Percentiles rank a stretch among this genome's conserved stretches.
Conservation (phyloP, 352 stramenopile genomes). For the Thraustochytrium aureum region DNA sequence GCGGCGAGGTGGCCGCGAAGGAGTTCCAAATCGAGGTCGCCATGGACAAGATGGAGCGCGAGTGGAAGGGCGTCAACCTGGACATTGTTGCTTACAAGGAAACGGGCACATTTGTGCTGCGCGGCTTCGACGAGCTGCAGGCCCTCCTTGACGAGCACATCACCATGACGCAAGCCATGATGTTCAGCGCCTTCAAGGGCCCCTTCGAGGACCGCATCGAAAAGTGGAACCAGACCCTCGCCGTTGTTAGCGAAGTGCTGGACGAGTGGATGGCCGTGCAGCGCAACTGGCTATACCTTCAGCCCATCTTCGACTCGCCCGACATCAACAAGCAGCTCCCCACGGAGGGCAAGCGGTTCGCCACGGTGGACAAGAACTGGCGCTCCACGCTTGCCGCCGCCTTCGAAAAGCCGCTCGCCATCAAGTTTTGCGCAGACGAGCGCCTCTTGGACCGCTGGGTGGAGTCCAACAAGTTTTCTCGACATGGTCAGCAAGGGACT, state of each 20-base stretch:
- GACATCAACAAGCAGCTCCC: constrained; percentile 96
- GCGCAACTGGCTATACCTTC: constrained; percentile 91
- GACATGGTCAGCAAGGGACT: constrained; percentile 93
- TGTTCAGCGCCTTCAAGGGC: constrained; percentile 92
- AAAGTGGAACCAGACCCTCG: constrained; percentile 80
- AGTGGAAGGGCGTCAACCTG: constrained; percentile 79
- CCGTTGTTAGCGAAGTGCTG: constrained; percentile 82
- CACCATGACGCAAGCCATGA: constrained; percentile 92
- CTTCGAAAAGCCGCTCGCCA: constrained; percentile 72
- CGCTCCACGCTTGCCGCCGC: constrained; percentile 76
- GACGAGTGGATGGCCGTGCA: constrained; percentile 93
- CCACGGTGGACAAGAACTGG: constrained; percentile 94
- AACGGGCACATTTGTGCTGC: constrained; percentile 90
- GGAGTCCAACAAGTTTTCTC: constrained; percentile 89
- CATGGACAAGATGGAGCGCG: constrained; percentile 84
- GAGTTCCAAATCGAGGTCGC: constrained; percentile 92
- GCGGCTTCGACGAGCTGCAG: constrained; percentile 86
- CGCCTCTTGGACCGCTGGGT: constrained; percentile 86
- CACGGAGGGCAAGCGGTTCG: constrained; percentile 87
- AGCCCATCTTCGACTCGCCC: constrained; percentile 92
- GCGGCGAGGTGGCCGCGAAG: constrained; percentile 87
- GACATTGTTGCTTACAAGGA: constrained; percentile 81
- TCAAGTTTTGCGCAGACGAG: constrained; percentile 89
- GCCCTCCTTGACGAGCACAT: constrained; percentile 91
- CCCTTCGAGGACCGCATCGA: constrained; percentile 90